Conservation (phyloP, 331 rosid genomes). For the Cydonia oblonga region DNA sequence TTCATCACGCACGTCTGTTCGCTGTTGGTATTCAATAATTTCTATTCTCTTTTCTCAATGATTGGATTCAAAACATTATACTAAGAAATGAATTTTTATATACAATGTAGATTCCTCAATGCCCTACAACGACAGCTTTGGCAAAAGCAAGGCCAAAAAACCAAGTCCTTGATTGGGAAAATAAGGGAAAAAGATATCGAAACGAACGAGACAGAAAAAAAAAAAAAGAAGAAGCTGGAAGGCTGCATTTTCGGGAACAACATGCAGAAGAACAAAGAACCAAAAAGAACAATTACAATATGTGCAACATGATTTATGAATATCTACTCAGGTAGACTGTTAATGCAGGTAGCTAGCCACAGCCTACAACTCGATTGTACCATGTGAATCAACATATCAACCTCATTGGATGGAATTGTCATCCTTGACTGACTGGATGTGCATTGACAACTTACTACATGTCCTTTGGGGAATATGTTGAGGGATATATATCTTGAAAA, state of each 20-base stretch:
- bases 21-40: neutral
- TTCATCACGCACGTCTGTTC: too few species aligned
- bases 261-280: neutral
- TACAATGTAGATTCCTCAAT: neutral
- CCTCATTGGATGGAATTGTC: neutral
- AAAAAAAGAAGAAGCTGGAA: neutral
- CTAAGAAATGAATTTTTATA: too few species aligned
- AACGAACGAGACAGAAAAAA: neutral
- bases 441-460: neutral
- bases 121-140: constrained; percentile 4
- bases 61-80: neutral
- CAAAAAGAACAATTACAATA: neutral
- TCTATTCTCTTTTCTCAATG: neutral
- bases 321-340: neutral
- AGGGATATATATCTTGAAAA: too few species aligned
- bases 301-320: neutral
- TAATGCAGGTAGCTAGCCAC: neutral
- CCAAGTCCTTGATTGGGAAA: neutral
- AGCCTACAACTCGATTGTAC: constrained; percentile 13
- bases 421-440: neutral
- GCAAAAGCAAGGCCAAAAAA: constrained; percentile 2
- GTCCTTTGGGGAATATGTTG: neutral
- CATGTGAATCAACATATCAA: neutral
- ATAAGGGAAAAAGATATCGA: neutral
- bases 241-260: constrained; percentile 4